Base-by-base conservation (phyloP, 176 grass and related monocot genomes). In the Ananas comosus region DNA sequence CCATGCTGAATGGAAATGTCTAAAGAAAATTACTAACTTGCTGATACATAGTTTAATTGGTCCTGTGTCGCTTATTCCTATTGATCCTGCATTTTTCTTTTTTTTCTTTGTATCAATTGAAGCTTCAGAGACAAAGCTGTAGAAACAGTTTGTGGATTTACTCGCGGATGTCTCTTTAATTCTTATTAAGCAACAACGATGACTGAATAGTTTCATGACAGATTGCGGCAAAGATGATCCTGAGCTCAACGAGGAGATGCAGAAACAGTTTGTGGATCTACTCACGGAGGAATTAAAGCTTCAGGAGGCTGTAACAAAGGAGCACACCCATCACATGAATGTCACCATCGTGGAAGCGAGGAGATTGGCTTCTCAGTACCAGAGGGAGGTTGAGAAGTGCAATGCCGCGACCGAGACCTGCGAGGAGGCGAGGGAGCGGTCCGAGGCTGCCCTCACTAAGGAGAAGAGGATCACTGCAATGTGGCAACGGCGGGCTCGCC, bases 281-380 rank as follows among this genome's bases (percentile, higher is more conserved):
- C 90, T 99, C 19, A 93, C 91, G 0, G 90, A 99, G 80, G 94
- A 99, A 59, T 78, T 99, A 51, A 99, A 91, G 80, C 73, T 99
- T 58, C 90, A 99, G 56, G 89, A 88, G 80, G 67, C 80, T 64
- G 90, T 99, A 69, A 74, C 87, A 48, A 82, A 93, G 82, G 90
- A 93, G 67, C 94, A 93, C 24, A 85, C 53, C 64, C 87, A 85
- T 58, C 94, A 99, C 80, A 90, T 87, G 81, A 99, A 93, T 1
- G 63, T 78, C 19, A 93, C 94, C 5, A 77, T 99, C 51, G 70
- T 87, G 0, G 94, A 93, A 68, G 90, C 94, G 5, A 93, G 82
- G 77, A 89, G 89, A 76, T 74, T 82, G 76, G 94, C 87, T 77
- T 88, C 80, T 12, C 94, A 91, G 51, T 99, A 93, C 52, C 94